These are phyloP conservation scores for Capsella rubella DNA, from an alignment of 441 rosid species.

Conservation along the genomic window DNA sequence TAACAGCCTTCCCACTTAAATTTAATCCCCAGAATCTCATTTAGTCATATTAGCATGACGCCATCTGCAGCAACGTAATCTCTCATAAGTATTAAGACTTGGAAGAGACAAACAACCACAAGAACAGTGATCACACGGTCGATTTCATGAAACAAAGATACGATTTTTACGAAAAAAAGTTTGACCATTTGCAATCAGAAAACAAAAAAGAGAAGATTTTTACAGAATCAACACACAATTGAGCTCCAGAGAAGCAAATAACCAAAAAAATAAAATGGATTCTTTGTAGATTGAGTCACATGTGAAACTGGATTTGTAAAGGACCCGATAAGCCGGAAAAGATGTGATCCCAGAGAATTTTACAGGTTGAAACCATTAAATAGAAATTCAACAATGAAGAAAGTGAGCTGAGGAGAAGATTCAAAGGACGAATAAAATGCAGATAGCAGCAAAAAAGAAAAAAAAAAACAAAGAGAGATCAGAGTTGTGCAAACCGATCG, in stretches of 20 bases:
- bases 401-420: constrained; percentile 22
- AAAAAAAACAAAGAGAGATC: not conserved
- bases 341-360: constrained; percentile 25
- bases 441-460: constrained; percentile 9
- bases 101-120: constrained; percentile 4
- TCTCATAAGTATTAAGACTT: constrained; percentile 9
- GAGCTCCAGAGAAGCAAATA: constrained; percentile 23
- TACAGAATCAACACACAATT: constrained; percentile 8
- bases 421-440: constrained; percentile 28
- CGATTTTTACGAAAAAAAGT: not conserved
- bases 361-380: not conserved
- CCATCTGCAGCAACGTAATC: constrained; percentile 30
- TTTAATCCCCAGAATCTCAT: constrained; percentile 54
- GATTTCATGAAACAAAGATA: not conserved
- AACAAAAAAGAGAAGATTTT: not conserved
- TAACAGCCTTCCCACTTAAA: constrained; percentile 47
- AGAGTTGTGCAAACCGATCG: constrained; percentile 18
- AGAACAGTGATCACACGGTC: constrained; percentile 3
- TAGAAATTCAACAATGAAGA: constrained; percentile 10
- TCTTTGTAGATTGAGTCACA: not conserved
- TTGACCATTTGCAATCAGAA: constrained; percentile 21
- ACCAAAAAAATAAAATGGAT: not conserved
- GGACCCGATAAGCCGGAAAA: not conserved
- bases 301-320: not conserved
- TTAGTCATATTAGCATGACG: constrained; percentile 51